A percentile compares a stretch with the other conserved stretches of the same genome.
Conservation (phyloP, 306 rosid species). For the Glycine latifolia region DNA sequence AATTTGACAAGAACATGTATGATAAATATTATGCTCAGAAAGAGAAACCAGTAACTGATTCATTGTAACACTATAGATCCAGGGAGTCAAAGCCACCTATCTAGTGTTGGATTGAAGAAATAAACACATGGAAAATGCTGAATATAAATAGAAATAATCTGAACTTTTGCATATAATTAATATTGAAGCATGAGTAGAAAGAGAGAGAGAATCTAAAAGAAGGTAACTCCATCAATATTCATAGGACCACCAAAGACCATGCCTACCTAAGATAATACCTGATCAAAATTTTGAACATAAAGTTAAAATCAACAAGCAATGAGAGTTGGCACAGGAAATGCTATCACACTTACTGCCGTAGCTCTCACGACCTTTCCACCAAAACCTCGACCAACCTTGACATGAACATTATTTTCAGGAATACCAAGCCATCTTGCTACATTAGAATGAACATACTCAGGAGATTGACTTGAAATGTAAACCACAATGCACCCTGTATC, state of each 20-base stretch:
- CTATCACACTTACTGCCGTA: no score
- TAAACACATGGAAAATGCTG: not conserved
- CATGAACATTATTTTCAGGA: no score
- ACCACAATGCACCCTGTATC: no score
- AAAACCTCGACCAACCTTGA: no score
- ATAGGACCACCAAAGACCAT: no score
- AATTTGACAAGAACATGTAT: not conserved
- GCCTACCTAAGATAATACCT: conserved; percentile 2
- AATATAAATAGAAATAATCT: not conserved
- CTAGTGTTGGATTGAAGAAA: conserved; percentile 6
- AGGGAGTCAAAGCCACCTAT: conserved; percentile 22
- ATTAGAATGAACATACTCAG: no score
- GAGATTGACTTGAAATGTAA: no score
- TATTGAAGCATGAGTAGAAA: conserved; percentile 4
- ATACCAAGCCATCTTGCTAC: no score
- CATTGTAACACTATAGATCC: conserved; percentile 20
- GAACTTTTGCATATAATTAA: no score
- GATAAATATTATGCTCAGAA: conserved; percentile 12
- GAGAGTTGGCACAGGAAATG: no score
- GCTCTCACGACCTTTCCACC: no score
- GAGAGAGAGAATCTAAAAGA: conserved; percentile 1
- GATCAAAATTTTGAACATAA: not conserved
- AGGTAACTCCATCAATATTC: not conserved
- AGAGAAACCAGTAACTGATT: no score
- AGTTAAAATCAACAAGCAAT: conserved; percentile 32